Evolutionary conservation across 129 eudicot species (phyloP).

Genomic region (Centrapalus pauciflorus): DNA sequence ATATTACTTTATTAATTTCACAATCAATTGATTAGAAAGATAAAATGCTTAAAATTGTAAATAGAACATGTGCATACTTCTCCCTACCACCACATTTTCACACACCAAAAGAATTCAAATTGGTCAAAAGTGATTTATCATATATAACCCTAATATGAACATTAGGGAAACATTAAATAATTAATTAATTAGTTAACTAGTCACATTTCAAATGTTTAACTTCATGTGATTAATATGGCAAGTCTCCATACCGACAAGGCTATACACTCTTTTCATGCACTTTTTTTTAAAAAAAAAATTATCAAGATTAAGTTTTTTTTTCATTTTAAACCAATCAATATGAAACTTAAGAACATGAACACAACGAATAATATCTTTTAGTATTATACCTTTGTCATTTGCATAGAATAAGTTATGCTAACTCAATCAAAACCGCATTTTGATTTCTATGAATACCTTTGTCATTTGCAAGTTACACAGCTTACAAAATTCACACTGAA

Average conservation of each 20-base stretch:
- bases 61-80: not conserved
- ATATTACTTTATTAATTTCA: not conserved
- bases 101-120: too few species aligned
- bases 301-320: not conserved
- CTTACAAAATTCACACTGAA: constrained; percentile 20
- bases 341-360: not conserved
- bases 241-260: not conserved
- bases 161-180: not conserved
- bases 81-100: not conserved
- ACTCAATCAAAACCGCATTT: constrained; percentile 11
- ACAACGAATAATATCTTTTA: not conserved
- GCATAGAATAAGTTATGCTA: not conserved
- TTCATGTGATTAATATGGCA: not conserved
- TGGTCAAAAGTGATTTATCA: not conserved
- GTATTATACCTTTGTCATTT: not conserved
- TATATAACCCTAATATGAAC: not conserved
- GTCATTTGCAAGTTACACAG: constrained; percentile 13
- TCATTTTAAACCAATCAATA: not conserved
- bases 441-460: constrained; percentile 20
- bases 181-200: not conserved
- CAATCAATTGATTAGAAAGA: not conserved
- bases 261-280: not conserved
- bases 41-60: not conserved
- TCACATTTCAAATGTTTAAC: not conserved
- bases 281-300: not conserved